phyloP scores from a whole-genome alignment of 2,329 filamentous ascomycete species.

The Botrytis pseudocinerea region DNA sequence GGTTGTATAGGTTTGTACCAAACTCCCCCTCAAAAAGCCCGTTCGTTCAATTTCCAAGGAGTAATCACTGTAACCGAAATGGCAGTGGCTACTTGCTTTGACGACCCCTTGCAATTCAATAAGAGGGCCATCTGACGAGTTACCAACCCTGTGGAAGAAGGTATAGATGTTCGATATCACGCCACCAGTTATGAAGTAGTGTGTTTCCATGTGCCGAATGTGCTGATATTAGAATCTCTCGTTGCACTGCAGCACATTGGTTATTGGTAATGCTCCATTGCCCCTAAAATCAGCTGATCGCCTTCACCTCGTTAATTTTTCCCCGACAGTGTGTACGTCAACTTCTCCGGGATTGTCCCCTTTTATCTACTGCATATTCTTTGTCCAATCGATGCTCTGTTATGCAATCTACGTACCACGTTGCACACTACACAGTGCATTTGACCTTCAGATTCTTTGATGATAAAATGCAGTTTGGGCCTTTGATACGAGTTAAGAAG shows the following conservation, averaged over 20 bases:
- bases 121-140: neutral
- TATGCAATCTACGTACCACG: neutral
- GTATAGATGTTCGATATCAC: neutral
- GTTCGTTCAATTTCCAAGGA: neutral
- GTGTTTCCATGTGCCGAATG: neutral
- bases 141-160: slow-evolving; percentile 5
- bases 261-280: neutral
- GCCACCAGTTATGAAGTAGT: neutral
- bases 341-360: neutral
- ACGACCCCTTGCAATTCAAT: neutral
- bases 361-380: neutral
- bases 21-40: neutral
- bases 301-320: neutral
- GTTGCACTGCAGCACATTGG: neutral
- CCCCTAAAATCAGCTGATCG: neutral
- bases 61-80: slow-evolving; percentile 1
- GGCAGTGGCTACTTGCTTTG: neutral
- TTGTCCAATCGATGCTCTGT: neutral
- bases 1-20: neutral
- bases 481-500: neutral
- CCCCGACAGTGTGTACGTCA: neutral
- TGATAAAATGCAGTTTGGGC: neutral
- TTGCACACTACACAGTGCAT: neutral
- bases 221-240: neutral
- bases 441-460: neutral